Evolutionary conservation across 805 yeast genomes (phyloP), one percentile per base, ranked within the genome.

Genomic region (Candida sanyiensis): DNA sequence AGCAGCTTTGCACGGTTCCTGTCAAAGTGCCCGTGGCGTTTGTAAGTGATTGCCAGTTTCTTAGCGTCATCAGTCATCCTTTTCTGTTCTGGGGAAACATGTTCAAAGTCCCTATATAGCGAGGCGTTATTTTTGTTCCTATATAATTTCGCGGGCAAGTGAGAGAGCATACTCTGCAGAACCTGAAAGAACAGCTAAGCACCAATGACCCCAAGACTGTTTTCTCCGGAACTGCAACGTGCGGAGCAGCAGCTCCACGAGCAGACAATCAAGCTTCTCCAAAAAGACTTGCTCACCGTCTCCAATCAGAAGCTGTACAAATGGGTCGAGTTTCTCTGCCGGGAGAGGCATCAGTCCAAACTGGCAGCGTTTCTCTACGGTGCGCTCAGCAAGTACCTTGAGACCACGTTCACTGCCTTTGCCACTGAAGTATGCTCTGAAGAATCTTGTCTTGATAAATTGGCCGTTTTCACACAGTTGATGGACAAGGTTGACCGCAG

Each of bases 291-390:
- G 4, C 11, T 20, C 8, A 5, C 29, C 2, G 19, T 35, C 4
- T 18, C 39, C 15, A 16, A 29, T 9, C 35, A 40, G n/a, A 30
- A 47, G 25, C 40, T 54, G 5, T 54, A 53, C 46, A 50, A 44
- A 33, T 44, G 37, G 30, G 57, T 53, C 4, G 58, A 54, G 45
- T 48, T 54, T 28, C 26, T 54, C 1, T 48, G 52, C 13, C 39
- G 56, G 11, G 54, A 50, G 22, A 51, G 34, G 29, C 41, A 45
- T 12, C 56, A 50, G 16, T 43, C 54, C 2, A n/a, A 17, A 8
- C 28, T 54, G n/a, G 16, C 56, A 0, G 25, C 32, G 6, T 28
- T 28, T 12, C 34, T 53, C 4, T 51, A 38, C 21, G 27, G 22
- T 3, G 39, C 42, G 8, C 39, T 50, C 4, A 30, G 35, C 16